Evolutionary conservation across 2,329 filamentous ascomycete genomes (phyloP).

Genomic region (Dothistroma septosporum): DNA sequence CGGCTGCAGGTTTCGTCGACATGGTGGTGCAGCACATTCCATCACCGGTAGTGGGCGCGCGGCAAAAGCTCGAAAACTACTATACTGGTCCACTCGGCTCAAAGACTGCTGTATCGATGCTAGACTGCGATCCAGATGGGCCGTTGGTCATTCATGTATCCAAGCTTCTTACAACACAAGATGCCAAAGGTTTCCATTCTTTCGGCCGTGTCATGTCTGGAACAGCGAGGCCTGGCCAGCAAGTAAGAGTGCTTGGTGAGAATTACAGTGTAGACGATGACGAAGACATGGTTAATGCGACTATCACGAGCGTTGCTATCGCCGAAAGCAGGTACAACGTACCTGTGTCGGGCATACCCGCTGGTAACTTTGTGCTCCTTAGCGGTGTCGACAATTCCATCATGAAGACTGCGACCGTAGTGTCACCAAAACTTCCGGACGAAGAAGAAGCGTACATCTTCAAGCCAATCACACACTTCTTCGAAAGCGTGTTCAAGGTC

Average conservation of each 20-base stretch:
- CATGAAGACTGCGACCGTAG: slow-evolving; percentile 90
- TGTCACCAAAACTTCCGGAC: slow-evolving; percentile 73
- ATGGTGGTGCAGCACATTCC: slow-evolving; percentile 90
- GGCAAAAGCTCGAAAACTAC: slow-evolving; percentile 73
- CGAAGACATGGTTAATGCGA: slow-evolving; percentile 90
- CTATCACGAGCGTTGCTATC: slow-evolving; percentile 81
- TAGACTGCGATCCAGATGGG: slow-evolving; percentile 78
- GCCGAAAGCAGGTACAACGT: slow-evolving; percentile 91
- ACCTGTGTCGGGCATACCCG: slow-evolving; percentile 83
- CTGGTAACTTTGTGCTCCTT: slow-evolving; percentile 89
- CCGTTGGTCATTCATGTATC: slow-evolving; percentile 88
- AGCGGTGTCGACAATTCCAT: slow-evolving; percentile 96
- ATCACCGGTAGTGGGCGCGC: slow-evolving; percentile 74
- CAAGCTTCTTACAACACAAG: slow-evolving; percentile 84
- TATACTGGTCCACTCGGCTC: slow-evolving; percentile 89
- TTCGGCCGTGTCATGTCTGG: slow-evolving; percentile 92
- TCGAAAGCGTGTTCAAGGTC: slow-evolving; percentile 95
- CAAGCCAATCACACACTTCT: slow-evolving; percentile 87
- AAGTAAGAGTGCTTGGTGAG: slow-evolving; percentile 88
- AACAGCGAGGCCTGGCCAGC: slow-evolving; percentile 73
- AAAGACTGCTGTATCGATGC: slow-evolving; percentile 75
- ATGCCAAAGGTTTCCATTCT: slow-evolving; percentile 86
- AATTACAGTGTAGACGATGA: slow-evolving; percentile 95
- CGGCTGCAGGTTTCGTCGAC: slow-evolving; percentile 85
- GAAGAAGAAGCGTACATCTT: slow-evolving; percentile 95